Conservation (phyloP, 768 basidiomycete species). For the Suillus brevipes region DNA sequence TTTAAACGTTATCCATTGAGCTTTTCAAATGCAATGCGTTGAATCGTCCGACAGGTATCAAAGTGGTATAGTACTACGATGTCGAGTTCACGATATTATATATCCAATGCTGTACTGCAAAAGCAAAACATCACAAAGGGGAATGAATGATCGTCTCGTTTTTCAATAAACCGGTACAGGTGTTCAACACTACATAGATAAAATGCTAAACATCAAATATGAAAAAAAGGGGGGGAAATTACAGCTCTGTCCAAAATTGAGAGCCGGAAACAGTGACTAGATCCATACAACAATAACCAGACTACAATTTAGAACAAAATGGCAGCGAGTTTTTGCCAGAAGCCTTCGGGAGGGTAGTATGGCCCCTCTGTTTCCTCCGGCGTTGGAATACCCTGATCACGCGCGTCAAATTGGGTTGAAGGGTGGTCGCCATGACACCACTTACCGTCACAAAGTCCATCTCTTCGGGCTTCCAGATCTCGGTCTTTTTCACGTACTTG, state of each 20-base stretch:
- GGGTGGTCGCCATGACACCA: conserved; percentile 23
- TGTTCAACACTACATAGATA: not conserved
- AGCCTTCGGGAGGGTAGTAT: conserved; percentile 10
- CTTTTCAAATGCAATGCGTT: not conserved
- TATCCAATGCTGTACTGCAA: too few species aligned
- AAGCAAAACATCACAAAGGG: not conserved
- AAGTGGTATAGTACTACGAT: too few species aligned
- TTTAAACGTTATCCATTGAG: not conserved
- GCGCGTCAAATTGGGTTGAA: not conserved
- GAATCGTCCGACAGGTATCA: too few species aligned
- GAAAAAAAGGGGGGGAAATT: not conserved
- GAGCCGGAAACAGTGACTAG: not conserved
- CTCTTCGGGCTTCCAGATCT: conserved; percentile 53
- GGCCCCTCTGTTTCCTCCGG: conserved; percentile 14
- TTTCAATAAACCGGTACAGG: not conserved
- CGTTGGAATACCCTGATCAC: conserved; percentile 12
- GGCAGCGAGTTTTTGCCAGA: conserved; percentile 13
- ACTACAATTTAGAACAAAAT: conserved; percentile 9
- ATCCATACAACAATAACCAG: not conserved
- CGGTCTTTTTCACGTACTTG: conserved; percentile 21
- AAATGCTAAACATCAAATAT: not conserved
- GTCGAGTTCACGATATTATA: too few species aligned
- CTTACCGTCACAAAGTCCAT: conserved; percentile 72
- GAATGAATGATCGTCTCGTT: not conserved
- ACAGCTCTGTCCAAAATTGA: not conserved